Evolutionary conservation across 305 asterid species (phyloP), one percentile per base, ranked within the genome.

Genomic region (Ilex paraguariensis): DNA sequence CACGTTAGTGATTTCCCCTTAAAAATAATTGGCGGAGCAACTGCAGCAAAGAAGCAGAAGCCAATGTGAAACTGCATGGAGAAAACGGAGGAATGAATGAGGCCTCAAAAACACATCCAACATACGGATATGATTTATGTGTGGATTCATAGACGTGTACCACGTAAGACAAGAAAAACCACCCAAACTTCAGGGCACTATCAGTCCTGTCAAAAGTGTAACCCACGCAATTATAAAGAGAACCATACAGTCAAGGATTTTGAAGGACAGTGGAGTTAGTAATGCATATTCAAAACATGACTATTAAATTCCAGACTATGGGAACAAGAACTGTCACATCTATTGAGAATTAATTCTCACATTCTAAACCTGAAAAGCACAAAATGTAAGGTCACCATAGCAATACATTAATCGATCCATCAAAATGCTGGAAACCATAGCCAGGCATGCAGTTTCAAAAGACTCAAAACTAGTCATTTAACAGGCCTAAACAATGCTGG

Each of bases 1-100:
- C n/a, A 55, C 59, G 59, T 55, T 1, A 55, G n/a, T 13, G 59
- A 55, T 15, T 55, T 55, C 59, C 59, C 59, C 39, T 21, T 31
- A 31, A 55, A 17, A 13, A 55, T 17, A 17, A 55, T 55, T 6
- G 59, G 59, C 5, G 59, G 59, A 55, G 59, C 59, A 55, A 55
- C 36, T 5, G 59, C 39, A 10, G 59, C 31, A 55, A 55, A 16
- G 39, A 31, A 2, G n/a, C 59, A 55, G 39, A 55, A 55, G 1
- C 31, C 36, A 10, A 55, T 55, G 59, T 55, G 59, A 15, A 17
- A 55, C 59, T 55, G 39, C 59, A 55, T 55, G 28, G 28, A 21
- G 28, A 21, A 21, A 21, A 21, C 1, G 28, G 28, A 21, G 28
- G 28, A 21, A 21, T 21, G 28, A 21, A 21, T 21, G 28, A 21